Conservation (phyloP, 2,329 filamentous ascomycete genomes). For the Ophiostoma quercus region DNA sequence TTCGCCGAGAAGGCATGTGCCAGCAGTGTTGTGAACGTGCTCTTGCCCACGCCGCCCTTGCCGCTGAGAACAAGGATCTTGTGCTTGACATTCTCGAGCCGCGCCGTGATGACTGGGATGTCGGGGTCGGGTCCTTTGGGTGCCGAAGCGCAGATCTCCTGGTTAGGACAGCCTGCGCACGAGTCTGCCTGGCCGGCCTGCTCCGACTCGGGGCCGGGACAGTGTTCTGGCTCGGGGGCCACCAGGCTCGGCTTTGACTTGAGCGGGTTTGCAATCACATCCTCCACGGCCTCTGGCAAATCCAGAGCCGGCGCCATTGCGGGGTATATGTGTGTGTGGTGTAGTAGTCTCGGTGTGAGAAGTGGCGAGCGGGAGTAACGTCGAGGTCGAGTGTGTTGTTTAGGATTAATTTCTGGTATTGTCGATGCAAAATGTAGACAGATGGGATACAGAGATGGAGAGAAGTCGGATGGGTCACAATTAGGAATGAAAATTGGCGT, state of each 20-base stretch:
- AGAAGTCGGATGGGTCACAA: neutral
- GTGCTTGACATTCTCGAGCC: constrained; percentile 75
- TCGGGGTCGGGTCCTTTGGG: constrained; percentile 96
- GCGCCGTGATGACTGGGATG: constrained; percentile 78
- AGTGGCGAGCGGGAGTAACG: no score
- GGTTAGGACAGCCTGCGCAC: constrained; percentile 92
- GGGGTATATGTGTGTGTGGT: neutral
- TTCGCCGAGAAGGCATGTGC: constrained; percentile 86
- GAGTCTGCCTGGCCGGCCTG: constrained; percentile 68
- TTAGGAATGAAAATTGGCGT: neutral
- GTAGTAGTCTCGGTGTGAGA: neutral
- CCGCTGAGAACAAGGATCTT: constrained; percentile 91
- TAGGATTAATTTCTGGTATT: no score
- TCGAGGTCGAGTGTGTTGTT: neutral
- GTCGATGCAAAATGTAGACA: no score
- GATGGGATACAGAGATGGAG: neutral
- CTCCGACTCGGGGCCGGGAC: constrained; percentile 80
- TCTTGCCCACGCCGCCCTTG: constrained; percentile 92
- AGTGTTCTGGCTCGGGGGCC: constrained; percentile 94
- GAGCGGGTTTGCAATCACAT: constrained; percentile 69
- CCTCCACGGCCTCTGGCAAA: constrained; percentile 59
- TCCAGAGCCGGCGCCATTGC: constrained; percentile 73
- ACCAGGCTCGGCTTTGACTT: constrained; percentile 79
- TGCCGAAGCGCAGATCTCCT: constrained; percentile 86
- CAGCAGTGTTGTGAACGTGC: constrained; percentile 28